Evolutionary conservation across 495 filamentous ascomycete genomes (phyloP).

Genomic region (Neurospora sp.): DNA sequence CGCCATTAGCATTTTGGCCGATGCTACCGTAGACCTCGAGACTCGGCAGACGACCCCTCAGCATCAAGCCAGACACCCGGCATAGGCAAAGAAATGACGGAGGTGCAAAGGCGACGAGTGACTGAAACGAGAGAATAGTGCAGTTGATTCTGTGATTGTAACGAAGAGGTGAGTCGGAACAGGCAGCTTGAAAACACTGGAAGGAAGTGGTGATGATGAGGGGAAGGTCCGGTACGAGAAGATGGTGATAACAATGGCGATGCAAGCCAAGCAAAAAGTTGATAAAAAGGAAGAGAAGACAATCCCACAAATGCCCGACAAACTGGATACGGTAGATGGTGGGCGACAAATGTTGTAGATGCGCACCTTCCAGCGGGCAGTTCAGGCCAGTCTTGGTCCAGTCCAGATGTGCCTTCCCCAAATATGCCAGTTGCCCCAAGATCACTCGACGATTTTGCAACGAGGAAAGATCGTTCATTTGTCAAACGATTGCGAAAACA

Average conservation of each 20-base stretch:
- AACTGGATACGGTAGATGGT: background rate
- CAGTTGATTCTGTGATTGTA: no score
- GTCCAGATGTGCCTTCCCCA: background rate
- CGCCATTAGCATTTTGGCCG: background rate
- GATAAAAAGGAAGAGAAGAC: no score
- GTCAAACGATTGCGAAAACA: no score
- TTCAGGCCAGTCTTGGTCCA: no score
- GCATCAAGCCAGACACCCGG: background rate
- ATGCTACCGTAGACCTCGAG: background rate
- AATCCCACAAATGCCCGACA: no score
- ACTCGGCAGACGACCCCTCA: background rate
- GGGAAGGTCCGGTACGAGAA: no score
- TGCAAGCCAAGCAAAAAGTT: no score
- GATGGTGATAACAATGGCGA: no score
- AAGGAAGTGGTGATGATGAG: no score
- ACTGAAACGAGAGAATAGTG: no score
- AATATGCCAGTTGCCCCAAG: background rate
- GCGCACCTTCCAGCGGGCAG: background rate
- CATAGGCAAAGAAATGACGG: background rate
- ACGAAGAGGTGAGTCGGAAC: no score
- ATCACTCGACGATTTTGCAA: background rate
- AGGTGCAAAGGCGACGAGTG: background rate
- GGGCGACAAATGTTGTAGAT: background rate
- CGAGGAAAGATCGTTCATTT: background rate
- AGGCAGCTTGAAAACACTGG: no score